Evolutionary conservation across 371 early-diverging fungal species (phyloP).

Genomic region (Blakeslea trispora): DNA sequence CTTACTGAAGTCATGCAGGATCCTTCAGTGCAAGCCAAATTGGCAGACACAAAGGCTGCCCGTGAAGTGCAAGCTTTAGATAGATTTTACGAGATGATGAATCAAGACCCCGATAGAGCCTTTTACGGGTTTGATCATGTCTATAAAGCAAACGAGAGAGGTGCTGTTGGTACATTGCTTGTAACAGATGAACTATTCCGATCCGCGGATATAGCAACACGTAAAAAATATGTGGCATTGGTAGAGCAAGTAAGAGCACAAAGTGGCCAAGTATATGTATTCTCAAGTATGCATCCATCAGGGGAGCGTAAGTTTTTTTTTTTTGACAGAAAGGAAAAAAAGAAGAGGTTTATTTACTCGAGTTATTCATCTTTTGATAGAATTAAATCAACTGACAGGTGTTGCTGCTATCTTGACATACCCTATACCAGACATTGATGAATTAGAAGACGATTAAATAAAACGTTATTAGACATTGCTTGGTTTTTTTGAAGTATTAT

Average conservation of each 20-base stretch:
- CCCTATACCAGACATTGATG: slow-evolving; percentile 71
- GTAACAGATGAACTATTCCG: slow-evolving; percentile 92
- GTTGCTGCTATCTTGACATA: slow-evolving; percentile 93
- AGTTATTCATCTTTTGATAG: slow-evolving; percentile 26
- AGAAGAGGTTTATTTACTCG: too few relatives aligned
- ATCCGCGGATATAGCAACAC: slow-evolving; percentile 80
- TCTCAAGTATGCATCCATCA: slow-evolving; percentile 90
- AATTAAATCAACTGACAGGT: slow-evolving; percentile 90
- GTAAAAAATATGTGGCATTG: slow-evolving; percentile 82
- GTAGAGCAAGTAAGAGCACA: slow-evolving; percentile 79
- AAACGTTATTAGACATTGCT: too few relatives aligned
- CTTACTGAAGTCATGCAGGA: slow-evolving; percentile 92
- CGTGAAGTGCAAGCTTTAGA: slow-evolving; percentile 83
- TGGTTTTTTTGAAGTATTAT: slow-evolving; percentile 8
- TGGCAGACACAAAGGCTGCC: slow-evolving; percentile 93
- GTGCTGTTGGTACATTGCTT: slow-evolving; percentile 85
- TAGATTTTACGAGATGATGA: slow-evolving; percentile 87
- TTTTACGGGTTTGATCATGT: slow-evolving; percentile 92
- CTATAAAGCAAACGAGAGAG: slow-evolving; percentile 77
- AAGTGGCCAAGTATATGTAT: slow-evolving; percentile 85
- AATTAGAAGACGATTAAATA: slow-evolving; percentile 55
- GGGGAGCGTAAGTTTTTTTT: slow-evolving; percentile 79
- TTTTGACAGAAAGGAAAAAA: too few relatives aligned
- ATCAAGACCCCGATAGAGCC: slow-evolving; percentile 86
- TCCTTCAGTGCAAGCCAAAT: slow-evolving; percentile 72